phyloP scores from a whole-genome alignment of 805 yeast species.

The Sugiyamaella lignohabitans region DNA sequence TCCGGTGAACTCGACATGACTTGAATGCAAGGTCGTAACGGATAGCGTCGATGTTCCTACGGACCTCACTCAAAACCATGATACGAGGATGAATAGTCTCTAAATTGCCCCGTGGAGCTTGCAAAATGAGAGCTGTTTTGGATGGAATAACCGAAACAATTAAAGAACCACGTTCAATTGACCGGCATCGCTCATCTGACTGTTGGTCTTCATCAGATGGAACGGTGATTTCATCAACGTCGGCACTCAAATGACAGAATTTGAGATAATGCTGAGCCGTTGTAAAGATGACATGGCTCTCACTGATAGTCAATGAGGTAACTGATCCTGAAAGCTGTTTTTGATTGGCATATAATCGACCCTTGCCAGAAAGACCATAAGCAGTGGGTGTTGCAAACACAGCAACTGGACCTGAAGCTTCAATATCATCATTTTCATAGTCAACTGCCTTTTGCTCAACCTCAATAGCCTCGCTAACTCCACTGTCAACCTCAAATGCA shows the following conservation, averaged over 20 bases:
- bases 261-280: slow-evolving; percentile 81
- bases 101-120: slow-evolving; percentile 93
- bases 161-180: slow-evolving; percentile 88
- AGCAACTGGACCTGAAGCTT: too few species aligned
- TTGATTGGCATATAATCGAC: slow-evolving; percentile 63
- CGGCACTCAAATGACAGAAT: slow-evolving; percentile 61
- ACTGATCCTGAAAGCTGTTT: slow-evolving; percentile 62
- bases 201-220: slow-evolving; percentile 31
- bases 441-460: too few species aligned
- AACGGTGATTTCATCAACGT: slow-evolving; percentile 24
- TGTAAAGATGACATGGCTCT: slow-evolving; percentile 68
- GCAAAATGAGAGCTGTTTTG: slow-evolving; percentile 72
- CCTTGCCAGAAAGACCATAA: slow-evolving; percentile 71
- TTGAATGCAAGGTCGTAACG: slow-evolving; percentile 69
- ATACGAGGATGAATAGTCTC: slow-evolving; percentile 93
- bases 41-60: slow-evolving; percentile 53
- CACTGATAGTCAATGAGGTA: slow-evolving; percentile 73
- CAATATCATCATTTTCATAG: neutral
- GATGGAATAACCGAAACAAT: slow-evolving; percentile 77
- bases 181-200: slow-evolving; percentile 76
- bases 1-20: slow-evolving; percentile 84
- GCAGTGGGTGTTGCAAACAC: slow-evolving; percentile 28
- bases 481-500: slow-evolving; percentile 24
- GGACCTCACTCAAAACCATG: slow-evolving; percentile 78
- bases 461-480: too few species aligned